Evolutionary conservation across 768 basidiomycete species (phyloP), one percentile per base, ranked within the genome.

Genomic region (Tylopilus intermedius): DNA sequence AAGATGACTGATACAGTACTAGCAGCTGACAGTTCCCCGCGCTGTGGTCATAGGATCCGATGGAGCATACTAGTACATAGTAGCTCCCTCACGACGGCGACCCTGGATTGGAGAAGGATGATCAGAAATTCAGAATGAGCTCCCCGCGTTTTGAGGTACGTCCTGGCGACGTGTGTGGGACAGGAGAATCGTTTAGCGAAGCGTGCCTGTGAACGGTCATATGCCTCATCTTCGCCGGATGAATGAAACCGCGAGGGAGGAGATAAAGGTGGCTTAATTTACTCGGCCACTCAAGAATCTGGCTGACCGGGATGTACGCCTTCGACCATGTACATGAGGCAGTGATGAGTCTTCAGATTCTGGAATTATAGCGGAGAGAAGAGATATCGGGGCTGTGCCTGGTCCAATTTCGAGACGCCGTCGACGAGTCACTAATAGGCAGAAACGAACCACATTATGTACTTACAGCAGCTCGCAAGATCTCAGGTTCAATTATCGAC

Each of bases 131-230:
- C 30, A 10, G 30, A 30, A 30, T 30, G 30, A 37, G n/a, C 33
- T 26, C 53, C 55, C 53, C 55, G 32, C 49, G 27, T 53, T 57
- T 24, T 52, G 50, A 51, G 55, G 44, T 24, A 30, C 51, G 22
- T n/a, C 39, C 45, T 46, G 37, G n/a, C 33, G 51, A 24, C 43
- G 26, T 53, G 33, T 56, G 48, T 56, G 52, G 48, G 52, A 55
- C 26, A n/a, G 49, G 61, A 33, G 61, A 54, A 62, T 63, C 63
- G 5, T n/a, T 48, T 40, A n/a, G 14, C 50, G 58, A 65, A 60
- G 47, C 13, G 58, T 56, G 47, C 63, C 63, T 58, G 49, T 51
- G 58, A 60, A 41, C 21, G 32, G 41, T 49, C 44, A 50, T 57
- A 57, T 48, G 47, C 18, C 11, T 45, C 15, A 22, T 38, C 49